Percentiles rank a stretch among this genome's conserved stretches.
Conservation (phyloP, 805 yeast species). For the Sugiyamaella mastotermitis region DNA sequence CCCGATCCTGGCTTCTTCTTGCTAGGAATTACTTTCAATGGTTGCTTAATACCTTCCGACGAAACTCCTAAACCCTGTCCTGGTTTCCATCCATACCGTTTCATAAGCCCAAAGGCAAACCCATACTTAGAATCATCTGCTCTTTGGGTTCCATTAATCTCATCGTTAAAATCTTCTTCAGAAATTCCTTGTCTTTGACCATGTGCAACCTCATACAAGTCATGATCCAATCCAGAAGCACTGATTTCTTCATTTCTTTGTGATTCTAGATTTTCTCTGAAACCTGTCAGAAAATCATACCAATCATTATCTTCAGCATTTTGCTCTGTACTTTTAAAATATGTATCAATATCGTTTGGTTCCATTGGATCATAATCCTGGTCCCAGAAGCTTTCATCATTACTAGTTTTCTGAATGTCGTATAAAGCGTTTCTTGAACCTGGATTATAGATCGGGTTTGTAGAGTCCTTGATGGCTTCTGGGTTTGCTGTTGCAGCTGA, state of each 20-base stretch:
- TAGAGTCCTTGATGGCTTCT: too few species aligned
- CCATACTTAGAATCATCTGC: neutral
- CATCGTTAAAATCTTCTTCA: constrained; percentile 3
- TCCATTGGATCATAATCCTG: constrained; percentile 15
- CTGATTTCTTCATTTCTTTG: constrained; percentile 6
- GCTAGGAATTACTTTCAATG: constrained; percentile 8
- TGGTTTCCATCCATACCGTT: constrained; percentile 19
- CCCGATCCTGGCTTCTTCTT: constrained; percentile 15
- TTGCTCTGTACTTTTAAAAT: constrained; percentile 11
- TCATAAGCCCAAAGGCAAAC: constrained; percentile 8
- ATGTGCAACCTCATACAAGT: constrained; percentile 1
- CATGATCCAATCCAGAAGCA: neutral
- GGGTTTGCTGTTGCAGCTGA: too few species aligned
- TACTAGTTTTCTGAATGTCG: too few species aligned
- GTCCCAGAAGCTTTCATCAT: too few species aligned
- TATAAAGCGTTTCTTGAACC: too few species aligned
- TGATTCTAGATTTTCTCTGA: constrained; percentile 5
- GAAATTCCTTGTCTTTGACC: neutral
- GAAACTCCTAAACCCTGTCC: constrained; percentile 17
- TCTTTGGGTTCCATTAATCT: constrained; percentile 3
- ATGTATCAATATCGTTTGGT: constrained; percentile 12
- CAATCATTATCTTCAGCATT: constrained; percentile 15
- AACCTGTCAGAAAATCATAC: constrained; percentile 10
- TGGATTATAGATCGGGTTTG: too few species aligned
- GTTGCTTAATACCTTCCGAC: constrained; percentile 11